These are phyloP conservation scores for Fonsecaea erecta DNA, from an alignment of 2,329 filamentous ascomycete genomes.

Conservation along the genomic window DNA sequence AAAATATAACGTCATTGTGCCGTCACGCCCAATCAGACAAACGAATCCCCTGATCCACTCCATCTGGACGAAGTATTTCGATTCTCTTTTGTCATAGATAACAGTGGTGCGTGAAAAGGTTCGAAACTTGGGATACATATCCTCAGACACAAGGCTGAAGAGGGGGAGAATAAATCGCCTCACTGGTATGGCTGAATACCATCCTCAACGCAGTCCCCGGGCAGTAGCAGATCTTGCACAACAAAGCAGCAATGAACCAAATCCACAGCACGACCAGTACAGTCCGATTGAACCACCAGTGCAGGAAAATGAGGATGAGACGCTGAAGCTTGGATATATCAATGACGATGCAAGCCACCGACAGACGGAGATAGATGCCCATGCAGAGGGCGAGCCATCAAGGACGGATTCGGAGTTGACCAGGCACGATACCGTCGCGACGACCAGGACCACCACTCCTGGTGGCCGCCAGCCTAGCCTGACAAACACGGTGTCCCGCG, in stretches of 20 bases:
- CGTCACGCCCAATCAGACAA: not conserved
- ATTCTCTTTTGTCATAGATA: not conserved
- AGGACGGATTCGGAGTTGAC: not conserved
- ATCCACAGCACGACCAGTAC: not conserved
- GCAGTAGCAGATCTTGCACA: not conserved
- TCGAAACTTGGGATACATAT: not conserved
- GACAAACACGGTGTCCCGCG: constrained; percentile 10
- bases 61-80: not conserved
- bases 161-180: not conserved
- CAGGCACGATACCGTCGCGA: not conserved
- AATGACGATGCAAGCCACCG: not conserved
- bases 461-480: not conserved
- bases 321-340: not conserved
- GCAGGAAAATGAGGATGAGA: not conserved
- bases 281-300: not conserved
- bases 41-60: not conserved
- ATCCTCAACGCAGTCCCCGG: not conserved
- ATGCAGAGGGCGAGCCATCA: not conserved
- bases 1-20: not conserved
- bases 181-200: not conserved
- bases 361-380: not conserved
- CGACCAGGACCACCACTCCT: not conserved
- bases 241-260: not conserved
- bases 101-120: not conserved
- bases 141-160: not conserved